These are phyloP conservation scores for Colletotrichum tanaceti DNA, from an alignment of 2,329 filamentous ascomycete genomes.

Conservation along the genomic window DNA sequence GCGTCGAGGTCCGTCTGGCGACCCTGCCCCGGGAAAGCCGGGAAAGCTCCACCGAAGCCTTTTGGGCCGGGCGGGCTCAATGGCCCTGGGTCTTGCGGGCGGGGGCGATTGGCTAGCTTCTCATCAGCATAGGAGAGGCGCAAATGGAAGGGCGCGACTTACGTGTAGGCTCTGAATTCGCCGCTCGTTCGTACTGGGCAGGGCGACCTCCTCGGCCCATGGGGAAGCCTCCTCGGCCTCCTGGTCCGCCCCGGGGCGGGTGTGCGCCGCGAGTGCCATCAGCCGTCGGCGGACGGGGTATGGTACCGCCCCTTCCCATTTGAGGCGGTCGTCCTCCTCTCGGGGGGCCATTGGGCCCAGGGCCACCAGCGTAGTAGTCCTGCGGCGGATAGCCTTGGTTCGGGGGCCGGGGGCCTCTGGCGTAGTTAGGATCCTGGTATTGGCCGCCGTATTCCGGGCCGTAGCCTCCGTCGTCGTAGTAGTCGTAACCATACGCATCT, in stretches of 20 bases:
- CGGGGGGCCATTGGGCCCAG: slow-evolving; percentile 51
- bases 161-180: slow-evolving; percentile 57
- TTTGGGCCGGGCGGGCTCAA: slow-evolving; percentile 47
- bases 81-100: slow-evolving; percentile 48
- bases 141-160: slow-evolving; percentile 42
- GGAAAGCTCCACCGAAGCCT: slow-evolving; percentile 51
- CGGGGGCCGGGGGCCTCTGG: slow-evolving; percentile 53
- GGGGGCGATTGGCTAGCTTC: slow-evolving; percentile 46
- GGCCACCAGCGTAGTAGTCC: slow-evolving; percentile 58
- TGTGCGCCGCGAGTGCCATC: slow-evolving; percentile 53
- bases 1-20: slow-evolving; percentile 54
- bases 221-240: slow-evolving; percentile 49
- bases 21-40: slow-evolving; percentile 55
- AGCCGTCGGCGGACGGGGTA: slow-evolving; percentile 55
- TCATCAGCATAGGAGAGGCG: slow-evolving; percentile 21
- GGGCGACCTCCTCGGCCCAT: slow-evolving; percentile 54
- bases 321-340: slow-evolving; percentile 57
- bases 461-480: slow-evolving; percentile 56
- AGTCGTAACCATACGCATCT: slow-evolving; percentile 57
- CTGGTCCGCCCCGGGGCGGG: slow-evolving; percentile 52
- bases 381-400: slow-evolving; percentile 55
- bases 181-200: slow-evolving; percentile 53
- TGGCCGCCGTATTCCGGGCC: slow-evolving; percentile 55
- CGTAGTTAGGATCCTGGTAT: slow-evolving; percentile 60
- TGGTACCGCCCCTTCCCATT: slow-evolving; percentile 59